phyloP scores from a whole-genome alignment of 1,284 basidiomycete species.

The Malassezia yamatoensis region DNA sequence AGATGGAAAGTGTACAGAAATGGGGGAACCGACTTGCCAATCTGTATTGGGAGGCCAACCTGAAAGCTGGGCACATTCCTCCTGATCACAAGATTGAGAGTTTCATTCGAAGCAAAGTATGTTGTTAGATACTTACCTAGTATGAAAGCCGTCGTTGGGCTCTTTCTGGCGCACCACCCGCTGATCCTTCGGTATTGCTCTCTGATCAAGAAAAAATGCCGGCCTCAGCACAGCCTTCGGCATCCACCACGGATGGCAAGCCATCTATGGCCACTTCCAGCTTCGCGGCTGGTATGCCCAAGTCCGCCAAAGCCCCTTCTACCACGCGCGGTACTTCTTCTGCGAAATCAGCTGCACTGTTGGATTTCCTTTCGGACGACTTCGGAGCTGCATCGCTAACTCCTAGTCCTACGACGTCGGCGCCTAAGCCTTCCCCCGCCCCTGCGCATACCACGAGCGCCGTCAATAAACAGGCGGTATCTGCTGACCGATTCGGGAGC shows the following conservation, averaged over 20 bases:
- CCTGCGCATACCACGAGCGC: neutral
- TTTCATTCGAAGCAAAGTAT: slow-evolving; percentile 77
- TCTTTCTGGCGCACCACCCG: slow-evolving; percentile 69
- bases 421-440: neutral
- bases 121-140: slow-evolving; percentile 14
- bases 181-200: slow-evolving; percentile 64
- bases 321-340: too few species aligned
- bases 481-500: too few species aligned
- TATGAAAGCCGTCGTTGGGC: slow-evolving; percentile 92
- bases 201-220: slow-evolving; percentile 18
- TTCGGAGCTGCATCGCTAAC: too few species aligned
- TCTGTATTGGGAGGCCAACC: slow-evolving; percentile 91
- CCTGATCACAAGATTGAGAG: slow-evolving; percentile 98
- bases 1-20: slow-evolving; percentile 67
- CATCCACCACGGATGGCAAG: neutral
- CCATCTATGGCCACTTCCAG: too few species aligned
- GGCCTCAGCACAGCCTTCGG: neutral
- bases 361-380: slow-evolving; percentile 7
- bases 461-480: too few species aligned
- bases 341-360: neutral
- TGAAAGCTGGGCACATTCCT: slow-evolving; percentile 81
- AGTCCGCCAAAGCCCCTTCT: too few species aligned
- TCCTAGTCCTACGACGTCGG: neutral
- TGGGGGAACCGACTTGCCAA: slow-evolving; percentile 93
- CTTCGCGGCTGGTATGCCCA: too few species aligned